These are phyloP conservation scores for Populus pruinosa DNA, from an alignment of 345 rosid genomes.

Conservation along the genomic window DNA sequence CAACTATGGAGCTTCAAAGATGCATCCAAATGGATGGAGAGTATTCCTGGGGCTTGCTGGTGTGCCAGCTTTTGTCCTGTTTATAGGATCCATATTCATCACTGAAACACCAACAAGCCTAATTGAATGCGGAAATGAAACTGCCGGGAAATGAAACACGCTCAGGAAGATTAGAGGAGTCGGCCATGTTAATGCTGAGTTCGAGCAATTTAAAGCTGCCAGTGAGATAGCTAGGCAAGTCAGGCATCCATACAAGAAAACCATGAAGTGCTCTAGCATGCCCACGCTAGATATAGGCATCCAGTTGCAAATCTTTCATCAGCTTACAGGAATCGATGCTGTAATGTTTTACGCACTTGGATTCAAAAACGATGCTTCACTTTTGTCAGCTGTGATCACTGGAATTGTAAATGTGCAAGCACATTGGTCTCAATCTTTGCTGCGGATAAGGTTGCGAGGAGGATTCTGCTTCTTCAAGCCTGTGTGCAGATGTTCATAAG, in stretches of 20 bases:
- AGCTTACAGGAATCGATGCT: conserved; percentile 29
- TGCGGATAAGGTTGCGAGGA: conserved; percentile 17
- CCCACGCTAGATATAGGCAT: conserved; percentile 19
- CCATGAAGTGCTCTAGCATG: background rate
- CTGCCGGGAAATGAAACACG: background rate
- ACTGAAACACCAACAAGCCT: conserved; percentile 21
- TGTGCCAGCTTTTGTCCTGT: conserved; percentile 5
- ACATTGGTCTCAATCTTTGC: conserved; percentile 14
- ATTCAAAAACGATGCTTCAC: conserved; percentile 21
- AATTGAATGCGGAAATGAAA: conserved; percentile 10
- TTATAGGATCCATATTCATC: conserved; percentile 18
- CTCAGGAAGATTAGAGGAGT: conserved; percentile 18
- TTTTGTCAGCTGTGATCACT: conserved; percentile 22
- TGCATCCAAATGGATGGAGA: conserved; percentile 21
- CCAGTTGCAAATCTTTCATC: conserved; percentile 17
- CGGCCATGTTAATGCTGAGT: conserved; percentile 19
- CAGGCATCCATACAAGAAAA: conserved; percentile 14
- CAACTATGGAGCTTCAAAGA: conserved; percentile 4
- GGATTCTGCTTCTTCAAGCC: conserved; percentile 15
- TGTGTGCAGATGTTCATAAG: conserved; percentile 11
- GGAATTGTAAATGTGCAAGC: conserved; percentile 19
- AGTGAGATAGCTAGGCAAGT: conserved; percentile 11
- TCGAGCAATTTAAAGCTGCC: conserved; percentile 12
- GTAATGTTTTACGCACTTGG: conserved; percentile 24
- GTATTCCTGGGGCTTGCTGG: conserved; percentile 16